Conservation (phyloP, 2,329 filamentous ascomycete species). For the Paraphoma chrysanthemicola region DNA sequence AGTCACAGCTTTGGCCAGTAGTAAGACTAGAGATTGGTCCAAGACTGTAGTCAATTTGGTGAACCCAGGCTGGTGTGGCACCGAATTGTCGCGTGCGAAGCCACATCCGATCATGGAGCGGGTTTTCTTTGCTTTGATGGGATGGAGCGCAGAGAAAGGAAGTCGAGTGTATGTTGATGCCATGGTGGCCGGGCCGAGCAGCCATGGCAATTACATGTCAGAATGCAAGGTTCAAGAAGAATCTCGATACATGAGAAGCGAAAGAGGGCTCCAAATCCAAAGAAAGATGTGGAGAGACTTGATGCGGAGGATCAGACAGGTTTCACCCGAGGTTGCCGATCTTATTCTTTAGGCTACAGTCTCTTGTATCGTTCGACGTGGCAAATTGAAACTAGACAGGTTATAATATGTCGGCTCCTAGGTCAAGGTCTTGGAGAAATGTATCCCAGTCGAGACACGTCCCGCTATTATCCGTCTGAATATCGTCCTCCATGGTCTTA, state of each 20-base stretch:
- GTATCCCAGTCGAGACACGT: constrained; percentile 3
- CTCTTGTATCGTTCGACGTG: too few relatives aligned
- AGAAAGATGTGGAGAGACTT: constrained; percentile 1
- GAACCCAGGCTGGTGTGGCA: constrained; percentile 31
- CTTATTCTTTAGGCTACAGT: too few relatives aligned
- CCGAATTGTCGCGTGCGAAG: constrained; percentile 41
- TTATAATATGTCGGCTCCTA: too few relatives aligned
- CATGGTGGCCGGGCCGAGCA: constrained; percentile 14
- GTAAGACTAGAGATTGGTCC: constrained; percentile 3
- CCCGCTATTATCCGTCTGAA: neutral
- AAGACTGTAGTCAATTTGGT: constrained; percentile 36
- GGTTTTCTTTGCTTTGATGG: constrained; percentile 26
- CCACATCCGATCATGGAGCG: constrained; percentile 24
- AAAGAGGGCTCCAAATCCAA: neutral
- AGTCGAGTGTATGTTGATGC: constrained; percentile 48
- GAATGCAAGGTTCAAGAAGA: constrained; percentile 28
- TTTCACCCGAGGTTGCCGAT: constrained; percentile 4
- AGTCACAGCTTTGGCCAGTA: constrained; percentile 23
- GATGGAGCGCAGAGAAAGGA: constrained; percentile 48
- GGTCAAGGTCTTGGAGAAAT: constrained; percentile 6
- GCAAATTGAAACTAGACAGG: too few relatives aligned
- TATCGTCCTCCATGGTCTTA: too few relatives aligned
- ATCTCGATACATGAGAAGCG: neutral
- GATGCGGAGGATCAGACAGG: neutral
- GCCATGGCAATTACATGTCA: constrained; percentile 48